These are phyloP conservation scores for Komagataella kurtzmanii DNA, from an alignment of 805 yeast species.

Conservation along the genomic window DNA sequence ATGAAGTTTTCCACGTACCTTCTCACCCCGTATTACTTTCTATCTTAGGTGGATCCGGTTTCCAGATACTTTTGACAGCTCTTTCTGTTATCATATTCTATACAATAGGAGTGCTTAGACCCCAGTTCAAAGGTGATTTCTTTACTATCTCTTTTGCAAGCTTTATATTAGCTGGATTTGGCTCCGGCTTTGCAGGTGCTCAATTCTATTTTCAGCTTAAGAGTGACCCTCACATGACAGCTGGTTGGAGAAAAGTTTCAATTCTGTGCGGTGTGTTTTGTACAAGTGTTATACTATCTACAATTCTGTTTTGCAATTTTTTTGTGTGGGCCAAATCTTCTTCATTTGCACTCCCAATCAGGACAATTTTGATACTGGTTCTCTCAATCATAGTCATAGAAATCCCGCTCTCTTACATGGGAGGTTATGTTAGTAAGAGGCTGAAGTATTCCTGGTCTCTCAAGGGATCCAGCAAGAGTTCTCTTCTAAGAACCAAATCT, in stretches of 20 bases:
- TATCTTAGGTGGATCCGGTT: conserved; percentile 56
- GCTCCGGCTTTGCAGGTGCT: conserved; percentile 64
- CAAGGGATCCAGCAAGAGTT: background rate
- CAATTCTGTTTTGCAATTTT: conserved; percentile 44
- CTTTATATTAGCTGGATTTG: conserved; percentile 57
- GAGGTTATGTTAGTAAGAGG: conserved; percentile 36
- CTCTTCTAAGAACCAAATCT: background rate
- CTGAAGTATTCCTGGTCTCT: conserved; percentile 1
- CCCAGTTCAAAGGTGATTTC: conserved; percentile 55
- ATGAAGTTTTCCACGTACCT: conserved; percentile 45
- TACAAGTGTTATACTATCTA: conserved; percentile 33
- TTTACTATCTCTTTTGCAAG: conserved; percentile 44
- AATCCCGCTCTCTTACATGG: conserved; percentile 61
- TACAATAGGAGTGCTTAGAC: conserved; percentile 46
- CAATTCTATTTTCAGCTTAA: conserved; percentile 45
- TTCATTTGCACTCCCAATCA: conserved; percentile 66
- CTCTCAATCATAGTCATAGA: conserved; percentile 50
- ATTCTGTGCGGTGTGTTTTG: conserved; percentile 32
- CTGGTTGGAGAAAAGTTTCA: conserved; percentile 23
- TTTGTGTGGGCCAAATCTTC: conserved; percentile 70
- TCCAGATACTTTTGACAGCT: conserved; percentile 55
- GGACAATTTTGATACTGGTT: conserved; percentile 52
- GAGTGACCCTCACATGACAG: conserved; percentile 20
- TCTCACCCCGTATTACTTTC: conserved; percentile 32
- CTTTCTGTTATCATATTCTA: conserved; percentile 46